These are phyloP conservation scores for Solanum tarapatanum DNA, from an alignment of 257 asterid genomes.

Conservation along the genomic window DNA sequence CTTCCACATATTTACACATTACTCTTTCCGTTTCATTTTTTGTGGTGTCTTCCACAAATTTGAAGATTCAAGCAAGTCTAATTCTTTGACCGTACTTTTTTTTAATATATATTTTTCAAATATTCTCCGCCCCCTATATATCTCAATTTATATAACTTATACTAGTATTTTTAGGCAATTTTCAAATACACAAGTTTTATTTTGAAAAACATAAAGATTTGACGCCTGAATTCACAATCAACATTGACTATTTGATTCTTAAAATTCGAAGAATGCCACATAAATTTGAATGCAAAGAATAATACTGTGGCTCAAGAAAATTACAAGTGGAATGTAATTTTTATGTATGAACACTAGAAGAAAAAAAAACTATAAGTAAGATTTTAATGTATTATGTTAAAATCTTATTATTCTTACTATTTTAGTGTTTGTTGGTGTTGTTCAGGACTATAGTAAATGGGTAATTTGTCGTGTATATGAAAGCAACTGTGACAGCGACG, in stretches of 20 bases:
- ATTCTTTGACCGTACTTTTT: too few species aligned
- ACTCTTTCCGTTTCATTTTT: not conserved
- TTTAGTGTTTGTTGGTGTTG: not conserved
- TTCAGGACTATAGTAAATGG: not conserved
- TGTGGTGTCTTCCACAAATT: not conserved
- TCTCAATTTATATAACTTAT: too few species aligned
- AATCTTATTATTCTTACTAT: not conserved
- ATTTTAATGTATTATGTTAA: not conserved
- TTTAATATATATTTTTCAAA: too few species aligned
- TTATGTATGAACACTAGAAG: not conserved
- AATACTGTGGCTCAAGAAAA: too few species aligned
- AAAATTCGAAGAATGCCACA: too few species aligned
- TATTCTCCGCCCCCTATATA: too few species aligned
- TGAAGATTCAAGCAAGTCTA: not conserved
- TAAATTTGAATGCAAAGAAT: too few species aligned
- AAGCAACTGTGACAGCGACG: not conserved
- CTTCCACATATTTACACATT: not conserved
- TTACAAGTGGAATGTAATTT: not conserved
- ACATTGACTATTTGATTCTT: too few species aligned
- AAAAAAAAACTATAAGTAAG: not conserved
- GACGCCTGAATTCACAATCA: too few species aligned
- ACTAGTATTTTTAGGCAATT: too few species aligned
- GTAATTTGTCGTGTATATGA: not conserved
- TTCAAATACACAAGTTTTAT: too few species aligned
- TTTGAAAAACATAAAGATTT: too few species aligned